Conservation (phyloP, 192 early-diverging fungal species). For the Oehlia diaphana region DNA sequence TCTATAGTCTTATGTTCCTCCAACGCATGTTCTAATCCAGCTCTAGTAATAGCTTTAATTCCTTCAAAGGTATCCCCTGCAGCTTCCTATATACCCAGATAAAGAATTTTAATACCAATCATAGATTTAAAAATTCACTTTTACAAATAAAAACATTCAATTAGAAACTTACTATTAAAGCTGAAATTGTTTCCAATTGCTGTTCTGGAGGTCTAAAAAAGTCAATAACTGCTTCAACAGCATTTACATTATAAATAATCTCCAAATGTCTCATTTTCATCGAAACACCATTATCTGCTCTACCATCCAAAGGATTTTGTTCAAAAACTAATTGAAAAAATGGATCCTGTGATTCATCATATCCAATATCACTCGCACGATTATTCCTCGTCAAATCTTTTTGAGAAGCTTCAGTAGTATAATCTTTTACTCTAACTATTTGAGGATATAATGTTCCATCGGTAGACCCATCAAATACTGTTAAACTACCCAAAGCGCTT, state of each 20-base stretch:
- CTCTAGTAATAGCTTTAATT: constrained; percentile 84
- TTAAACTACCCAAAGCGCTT: constrained; percentile 62
- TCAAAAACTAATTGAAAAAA: constrained; percentile 84
- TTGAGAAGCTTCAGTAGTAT: constrained; percentile 42
- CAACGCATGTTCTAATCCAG: constrained; percentile 81
- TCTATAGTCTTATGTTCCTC: constrained; percentile 89
- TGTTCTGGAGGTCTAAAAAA: constrained; percentile 84
- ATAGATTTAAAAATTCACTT: too few relatives aligned
- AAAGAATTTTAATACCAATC: constrained; percentile 1
- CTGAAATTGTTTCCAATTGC: constrained; percentile 73
- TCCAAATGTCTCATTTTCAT: constrained; percentile 88
- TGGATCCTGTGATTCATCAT: constrained; percentile 30
- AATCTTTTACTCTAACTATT: constrained; percentile 55
- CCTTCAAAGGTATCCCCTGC: constrained; percentile 88
- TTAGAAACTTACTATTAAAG: constrained; percentile 50
- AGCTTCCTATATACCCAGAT: constrained; percentile 43
- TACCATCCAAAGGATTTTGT: constrained; percentile 84
- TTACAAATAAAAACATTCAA: not conserved
- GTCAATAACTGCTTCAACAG: constrained; percentile 69
- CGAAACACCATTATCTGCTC: constrained; percentile 82
- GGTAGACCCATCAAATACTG: constrained; percentile 63
- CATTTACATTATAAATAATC: constrained; percentile 82
- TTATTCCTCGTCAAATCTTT: constrained; percentile 29
- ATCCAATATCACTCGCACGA: constrained; percentile 7
- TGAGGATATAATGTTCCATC: constrained; percentile 54